Evolutionary conservation across 2,329 filamentous ascomycete genomes (phyloP).

Genomic region (Epichloe sylvatica): DNA sequence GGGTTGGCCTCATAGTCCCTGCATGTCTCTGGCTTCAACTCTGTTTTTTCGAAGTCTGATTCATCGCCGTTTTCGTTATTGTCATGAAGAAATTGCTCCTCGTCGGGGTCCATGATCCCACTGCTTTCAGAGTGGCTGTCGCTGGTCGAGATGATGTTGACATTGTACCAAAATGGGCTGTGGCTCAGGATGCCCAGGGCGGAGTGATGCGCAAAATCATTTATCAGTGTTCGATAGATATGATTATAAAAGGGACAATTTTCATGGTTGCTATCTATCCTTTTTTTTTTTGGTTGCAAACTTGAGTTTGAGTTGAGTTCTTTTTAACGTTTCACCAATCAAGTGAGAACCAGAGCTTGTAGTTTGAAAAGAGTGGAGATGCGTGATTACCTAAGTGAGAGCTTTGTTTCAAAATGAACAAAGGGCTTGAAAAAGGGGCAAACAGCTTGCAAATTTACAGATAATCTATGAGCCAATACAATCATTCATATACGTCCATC

Average conservation of each 20-base stretch:
- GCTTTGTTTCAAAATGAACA: too few species aligned
- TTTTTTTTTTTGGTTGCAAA: background rate
- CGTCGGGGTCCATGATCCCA: conserved; percentile 19
- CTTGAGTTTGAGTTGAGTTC: background rate
- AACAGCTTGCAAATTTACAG: too few species aligned
- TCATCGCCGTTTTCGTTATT: conserved; percentile 1
- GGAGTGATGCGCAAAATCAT: background rate
- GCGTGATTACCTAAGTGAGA: background rate
- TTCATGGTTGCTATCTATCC: background rate
- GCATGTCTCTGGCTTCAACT: background rate
- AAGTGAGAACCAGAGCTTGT: background rate
- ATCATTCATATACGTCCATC: too few species aligned
- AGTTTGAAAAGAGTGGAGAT: background rate
- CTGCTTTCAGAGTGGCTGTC: conserved; percentile 7
- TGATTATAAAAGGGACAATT: background rate
- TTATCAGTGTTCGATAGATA: background rate
- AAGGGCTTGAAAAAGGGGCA: too few species aligned
- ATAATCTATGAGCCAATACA: too few species aligned
- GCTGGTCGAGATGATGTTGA: conserved; percentile 11
- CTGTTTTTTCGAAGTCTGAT: background rate
- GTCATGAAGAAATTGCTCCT: conserved; percentile 8
- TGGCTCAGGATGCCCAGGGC: background rate
- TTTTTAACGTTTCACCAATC: background rate
- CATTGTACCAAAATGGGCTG: conserved; percentile 15
- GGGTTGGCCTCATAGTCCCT: background rate